A percentile compares a stretch with the other conserved stretches of the same genome.
These are phyloP conservation scores for Candida quercuum DNA, from an alignment of 805 yeast genomes.

Conservation along the genomic window DNA sequence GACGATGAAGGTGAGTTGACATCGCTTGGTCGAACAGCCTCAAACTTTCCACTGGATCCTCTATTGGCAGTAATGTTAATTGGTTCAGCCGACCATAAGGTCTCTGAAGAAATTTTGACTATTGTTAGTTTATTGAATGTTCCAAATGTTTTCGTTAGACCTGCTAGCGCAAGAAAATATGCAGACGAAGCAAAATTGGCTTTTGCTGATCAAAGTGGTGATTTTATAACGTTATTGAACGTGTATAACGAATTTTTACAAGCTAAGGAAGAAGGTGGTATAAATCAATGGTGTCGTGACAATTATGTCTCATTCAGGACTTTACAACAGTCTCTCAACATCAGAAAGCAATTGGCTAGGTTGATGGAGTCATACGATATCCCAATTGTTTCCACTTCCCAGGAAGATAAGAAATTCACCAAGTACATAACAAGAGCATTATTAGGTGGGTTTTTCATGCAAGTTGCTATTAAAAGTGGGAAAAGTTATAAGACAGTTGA, in stretches of 20 bases:
- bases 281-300: constrained; percentile 86
- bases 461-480: constrained; percentile 90
- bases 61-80: constrained; percentile 90
- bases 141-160: constrained; percentile 92
- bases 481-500: constrained; percentile 90
- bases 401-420: constrained; percentile 62
- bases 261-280: constrained; percentile 67
- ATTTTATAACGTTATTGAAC: constrained; percentile 84
- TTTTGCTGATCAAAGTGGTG: constrained; percentile 94
- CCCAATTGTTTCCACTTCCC: constrained; percentile 64
- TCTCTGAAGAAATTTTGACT: constrained; percentile 84
- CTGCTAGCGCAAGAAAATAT: constrained; percentile 76
- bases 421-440: constrained; percentile 81
- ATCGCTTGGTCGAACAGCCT: constrained; percentile 81
- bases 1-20: constrained; percentile 92
- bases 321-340: constrained; percentile 78
- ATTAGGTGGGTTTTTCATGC: constrained; percentile 95
- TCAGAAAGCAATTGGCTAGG: constrained; percentile 75
- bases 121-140: constrained; percentile 89
- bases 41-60: constrained; percentile 94
- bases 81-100: constrained; percentile 76
- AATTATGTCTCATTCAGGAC: constrained; percentile 83
- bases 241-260: constrained; percentile 80
- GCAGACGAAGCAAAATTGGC: constrained; percentile 87
- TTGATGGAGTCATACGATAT: constrained; percentile 80